Evolutionary conservation across 2,329 filamentous ascomycete species (phyloP).

Genomic region (Pseudocercospora cruenta): DNA sequence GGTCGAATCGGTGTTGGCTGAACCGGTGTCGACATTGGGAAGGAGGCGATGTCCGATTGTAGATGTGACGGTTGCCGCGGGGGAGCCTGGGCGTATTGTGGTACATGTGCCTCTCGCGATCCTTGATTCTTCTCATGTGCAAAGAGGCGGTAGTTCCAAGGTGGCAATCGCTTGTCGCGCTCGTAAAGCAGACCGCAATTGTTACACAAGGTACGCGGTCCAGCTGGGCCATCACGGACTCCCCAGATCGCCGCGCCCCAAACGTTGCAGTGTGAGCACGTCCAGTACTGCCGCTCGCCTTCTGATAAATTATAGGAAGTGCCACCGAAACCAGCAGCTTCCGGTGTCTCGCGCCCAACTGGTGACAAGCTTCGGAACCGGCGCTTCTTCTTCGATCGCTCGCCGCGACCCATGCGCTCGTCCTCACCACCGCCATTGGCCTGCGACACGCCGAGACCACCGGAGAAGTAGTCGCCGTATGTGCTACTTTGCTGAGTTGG

Average conservation of each 20-base stretch:
- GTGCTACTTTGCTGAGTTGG: constrained; percentile 48
- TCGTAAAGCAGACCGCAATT: constrained; percentile 92
- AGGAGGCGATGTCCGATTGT: constrained; percentile 37
- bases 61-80: constrained; percentile 33
- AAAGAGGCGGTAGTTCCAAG: constrained; percentile 74
- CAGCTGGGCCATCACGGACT: constrained; percentile 85
- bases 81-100: constrained; percentile 25
- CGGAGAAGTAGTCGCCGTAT: constrained; percentile 60
- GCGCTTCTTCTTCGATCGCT: constrained; percentile 93
- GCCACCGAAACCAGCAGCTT: constrained; percentile 68
- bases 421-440: constrained; percentile 55
- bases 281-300: constrained; percentile 77
- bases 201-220: constrained; percentile 83
- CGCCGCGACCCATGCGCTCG: constrained; percentile 87
- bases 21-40: constrained; percentile 31
- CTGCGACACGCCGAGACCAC: constrained; percentile 42
- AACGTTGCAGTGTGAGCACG: constrained; percentile 83
- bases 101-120: constrained; percentile 34
- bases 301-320: constrained; percentile 68
- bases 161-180: constrained; percentile 79
- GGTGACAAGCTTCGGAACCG: constrained; percentile 89
- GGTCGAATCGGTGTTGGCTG: constrained; percentile 20
- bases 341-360: constrained; percentile 78
- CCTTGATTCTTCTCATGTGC: constrained; percentile 46
- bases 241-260: constrained; percentile 94